Percentiles rank a stretch among this genome's conserved stretches.
Evolutionary conservation across 2,329 filamentous ascomycete species (phyloP).

Genomic region (Ascomycota sp.): DNA sequence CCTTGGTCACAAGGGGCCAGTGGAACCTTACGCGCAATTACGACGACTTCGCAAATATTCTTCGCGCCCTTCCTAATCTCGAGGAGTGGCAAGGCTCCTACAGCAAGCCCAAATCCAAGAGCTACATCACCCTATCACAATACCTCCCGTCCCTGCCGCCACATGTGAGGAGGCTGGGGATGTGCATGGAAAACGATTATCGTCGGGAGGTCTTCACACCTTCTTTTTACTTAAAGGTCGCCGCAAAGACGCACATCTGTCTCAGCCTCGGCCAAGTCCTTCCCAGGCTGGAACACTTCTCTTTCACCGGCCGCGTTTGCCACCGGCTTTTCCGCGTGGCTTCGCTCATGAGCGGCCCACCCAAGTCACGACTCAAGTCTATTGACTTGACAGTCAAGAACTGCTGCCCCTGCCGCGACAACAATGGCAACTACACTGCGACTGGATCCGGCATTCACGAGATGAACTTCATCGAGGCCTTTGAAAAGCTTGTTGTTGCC

Average conservation of each 20-base stretch:
- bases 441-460: conserved; percentile 48
- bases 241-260: conserved; percentile 41
- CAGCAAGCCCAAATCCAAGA: conserved; percentile 53
- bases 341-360: conserved; percentile 23
- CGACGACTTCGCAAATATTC: conserved; percentile 38
- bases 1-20: conserved; percentile 49
- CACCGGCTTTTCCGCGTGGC: conserved; percentile 42
- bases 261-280: conserved; percentile 35
- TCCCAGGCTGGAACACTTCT: conserved; percentile 41
- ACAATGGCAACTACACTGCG: conserved; percentile 33
- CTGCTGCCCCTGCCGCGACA: conserved; percentile 35
- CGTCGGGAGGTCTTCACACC: conserved; percentile 38
- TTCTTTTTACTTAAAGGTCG: conserved; percentile 36
- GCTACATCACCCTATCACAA: conserved; percentile 44
- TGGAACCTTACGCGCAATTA: conserved; percentile 51
- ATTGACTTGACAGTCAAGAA: conserved; percentile 55
- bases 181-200: conserved; percentile 52
- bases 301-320: conserved; percentile 52
- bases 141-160: conserved; percentile 35
- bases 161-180: conserved; percentile 37
- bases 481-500: conserved; percentile 43
- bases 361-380: conserved; percentile 32
- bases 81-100: conserved; percentile 38
- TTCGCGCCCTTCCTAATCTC: conserved; percentile 41
- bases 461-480: conserved; percentile 47